phyloP scores from a whole-genome alignment of 2,329 filamentous ascomycete genomes.

The Penicillium expansum region DNA sequence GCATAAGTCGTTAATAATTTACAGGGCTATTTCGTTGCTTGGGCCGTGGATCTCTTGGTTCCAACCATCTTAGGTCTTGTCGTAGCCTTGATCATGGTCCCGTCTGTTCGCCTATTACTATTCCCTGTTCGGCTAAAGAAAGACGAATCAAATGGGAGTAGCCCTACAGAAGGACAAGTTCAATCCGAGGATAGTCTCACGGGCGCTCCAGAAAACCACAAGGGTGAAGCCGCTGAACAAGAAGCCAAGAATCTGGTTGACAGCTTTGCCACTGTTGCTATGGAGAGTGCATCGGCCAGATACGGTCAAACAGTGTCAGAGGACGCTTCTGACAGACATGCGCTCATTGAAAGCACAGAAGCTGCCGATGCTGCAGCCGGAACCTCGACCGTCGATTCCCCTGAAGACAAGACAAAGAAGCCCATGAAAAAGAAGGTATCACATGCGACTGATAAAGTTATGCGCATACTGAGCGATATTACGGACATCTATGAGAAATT shows the following conservation, averaged over 20 bases:
- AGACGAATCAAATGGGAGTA: constrained; percentile 58
- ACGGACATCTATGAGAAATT: constrained; percentile 64
- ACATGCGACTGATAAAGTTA: constrained; percentile 70
- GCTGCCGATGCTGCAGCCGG: constrained; percentile 55
- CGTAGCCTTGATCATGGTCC: constrained; percentile 65
- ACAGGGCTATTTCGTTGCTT: constrained; percentile 60
- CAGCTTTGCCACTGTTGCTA: constrained; percentile 66
- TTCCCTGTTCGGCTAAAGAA: constrained; percentile 70
- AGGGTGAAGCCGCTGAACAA: constrained; percentile 78
- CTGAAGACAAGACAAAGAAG: constrained; percentile 66
- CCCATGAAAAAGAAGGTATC: constrained; percentile 76
- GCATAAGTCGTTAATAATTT: neutral
- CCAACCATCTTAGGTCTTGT: constrained; percentile 59
- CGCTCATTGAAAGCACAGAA: constrained; percentile 52
- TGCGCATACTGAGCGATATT: constrained; percentile 64
- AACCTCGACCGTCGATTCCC: constrained; percentile 52
- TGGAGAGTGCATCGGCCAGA: constrained; percentile 74
- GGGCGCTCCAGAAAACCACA: constrained; percentile 74
- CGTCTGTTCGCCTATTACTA: constrained; percentile 58
- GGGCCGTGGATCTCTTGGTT: constrained; percentile 68
- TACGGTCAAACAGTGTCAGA: constrained; percentile 64
- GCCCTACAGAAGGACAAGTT: constrained; percentile 64
- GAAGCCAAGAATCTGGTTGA: constrained; percentile 80
- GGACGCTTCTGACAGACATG: constrained; percentile 43
- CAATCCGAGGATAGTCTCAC: constrained; percentile 76